These are phyloP conservation scores for Exophiala spinifera DNA, from an alignment of 2,329 filamentous ascomycete genomes.

Conservation along the genomic window DNA sequence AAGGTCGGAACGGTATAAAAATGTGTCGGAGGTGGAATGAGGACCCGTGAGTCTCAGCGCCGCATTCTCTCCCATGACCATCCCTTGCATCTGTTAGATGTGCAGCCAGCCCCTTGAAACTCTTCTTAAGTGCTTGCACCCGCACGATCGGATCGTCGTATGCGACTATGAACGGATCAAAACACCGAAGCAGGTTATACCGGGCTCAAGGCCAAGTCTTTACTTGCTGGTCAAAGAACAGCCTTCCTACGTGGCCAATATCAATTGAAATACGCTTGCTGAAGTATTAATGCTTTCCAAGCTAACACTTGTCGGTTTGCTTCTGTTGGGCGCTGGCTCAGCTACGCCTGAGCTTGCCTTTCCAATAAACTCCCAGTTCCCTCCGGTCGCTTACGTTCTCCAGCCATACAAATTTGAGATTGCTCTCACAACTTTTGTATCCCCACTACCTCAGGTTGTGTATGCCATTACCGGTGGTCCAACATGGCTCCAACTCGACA, in stretches of 20 bases:
- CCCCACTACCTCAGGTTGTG: conserved; percentile 52
- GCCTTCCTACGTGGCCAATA: conserved; percentile 5
- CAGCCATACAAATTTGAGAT: conserved; percentile 48
- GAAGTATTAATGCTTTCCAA: conserved; percentile 7
- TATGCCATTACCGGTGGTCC: conserved; percentile 68
- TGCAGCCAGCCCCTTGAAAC: conserved; percentile 19
- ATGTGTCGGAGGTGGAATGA: conserved; percentile 33
- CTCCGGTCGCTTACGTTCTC: conserved; percentile 69
- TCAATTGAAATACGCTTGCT: conserved; percentile 13
- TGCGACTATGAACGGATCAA: background rate
- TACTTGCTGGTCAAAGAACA: background rate
- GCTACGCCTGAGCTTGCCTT: conserved; percentile 48
- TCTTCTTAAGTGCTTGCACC: conserved; percentile 13
- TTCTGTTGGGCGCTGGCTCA: background rate
- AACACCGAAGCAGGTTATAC: background rate
- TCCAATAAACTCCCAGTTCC: conserved; percentile 80
- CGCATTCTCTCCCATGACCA: conserved; percentile 18
- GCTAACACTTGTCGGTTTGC: conserved; percentile 4
- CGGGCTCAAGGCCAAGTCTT: background rate
- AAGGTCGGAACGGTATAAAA: conserved; percentile 46
- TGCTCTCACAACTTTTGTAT: conserved; percentile 65
- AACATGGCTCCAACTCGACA: conserved; percentile 71
- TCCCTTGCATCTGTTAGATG: conserved; percentile 24
- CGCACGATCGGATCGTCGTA: background rate
- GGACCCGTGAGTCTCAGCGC: conserved; percentile 3